Conservation (phyloP, 768 basidiomycete genomes). For the Suillus discolor region DNA sequence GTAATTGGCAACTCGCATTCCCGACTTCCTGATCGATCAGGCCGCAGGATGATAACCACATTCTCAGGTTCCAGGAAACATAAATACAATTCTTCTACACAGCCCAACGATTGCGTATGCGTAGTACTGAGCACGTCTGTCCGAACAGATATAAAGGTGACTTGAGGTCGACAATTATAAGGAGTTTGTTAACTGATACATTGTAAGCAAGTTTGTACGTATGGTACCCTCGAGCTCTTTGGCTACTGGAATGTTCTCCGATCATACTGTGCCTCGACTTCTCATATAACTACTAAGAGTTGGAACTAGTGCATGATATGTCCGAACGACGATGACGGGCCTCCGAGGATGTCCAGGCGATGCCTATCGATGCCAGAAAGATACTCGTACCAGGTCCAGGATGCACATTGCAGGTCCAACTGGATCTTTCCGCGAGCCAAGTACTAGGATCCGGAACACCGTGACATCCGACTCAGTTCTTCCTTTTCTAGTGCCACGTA, state of each 20-base stretch:
- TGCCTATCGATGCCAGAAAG: not conserved
- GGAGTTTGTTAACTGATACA: not conserved
- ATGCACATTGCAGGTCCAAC: not conserved
- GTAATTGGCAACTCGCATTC: no score
- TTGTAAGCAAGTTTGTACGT: not conserved
- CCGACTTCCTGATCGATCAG: not conserved
- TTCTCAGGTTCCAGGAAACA: not conserved
- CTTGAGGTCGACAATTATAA: not conserved
- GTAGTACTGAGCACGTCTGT: not conserved
- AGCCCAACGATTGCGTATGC: not conserved
- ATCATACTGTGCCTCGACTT: not conserved
- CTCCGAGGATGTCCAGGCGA: not conserved
- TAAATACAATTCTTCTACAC: not conserved
- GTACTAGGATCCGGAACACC: not conserved
- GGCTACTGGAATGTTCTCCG: not conserved
- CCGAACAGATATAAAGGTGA: not conserved
- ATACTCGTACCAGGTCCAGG: no score
- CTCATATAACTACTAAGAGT: not conserved
- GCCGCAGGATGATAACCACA: not conserved
- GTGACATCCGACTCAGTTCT: not conserved
- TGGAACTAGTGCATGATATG: not conserved
- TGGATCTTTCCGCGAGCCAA: not conserved
- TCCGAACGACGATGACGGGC: not conserved
- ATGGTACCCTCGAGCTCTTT: not conserved
- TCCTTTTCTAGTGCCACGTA: not conserved